Evolutionary conservation across 345 rosid species (phyloP).

Genomic region (Passiflora organensis): DNA sequence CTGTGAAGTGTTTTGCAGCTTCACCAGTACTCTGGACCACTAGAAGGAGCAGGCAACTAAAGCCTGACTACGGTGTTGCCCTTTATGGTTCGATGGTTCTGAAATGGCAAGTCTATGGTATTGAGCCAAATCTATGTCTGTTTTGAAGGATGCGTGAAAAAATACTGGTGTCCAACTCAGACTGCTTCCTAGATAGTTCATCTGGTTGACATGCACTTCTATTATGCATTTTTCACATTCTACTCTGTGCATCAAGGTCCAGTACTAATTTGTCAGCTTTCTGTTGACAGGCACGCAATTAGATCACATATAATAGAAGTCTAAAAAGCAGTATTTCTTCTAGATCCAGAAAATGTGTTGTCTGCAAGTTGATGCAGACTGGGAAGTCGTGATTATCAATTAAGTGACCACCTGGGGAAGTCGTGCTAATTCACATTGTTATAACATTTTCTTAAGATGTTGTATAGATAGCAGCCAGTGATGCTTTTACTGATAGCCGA

Average conservation of each 20-base stretch:
- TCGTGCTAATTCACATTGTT: no score
- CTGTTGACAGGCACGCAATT: not conserved
- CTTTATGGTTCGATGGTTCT: not conserved
- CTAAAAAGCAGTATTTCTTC: not conserved
- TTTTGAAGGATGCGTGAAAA: not conserved
- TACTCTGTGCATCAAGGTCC: not conserved
- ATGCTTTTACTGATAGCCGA: no score
- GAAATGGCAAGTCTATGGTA: not conserved
- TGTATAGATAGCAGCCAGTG: no score
- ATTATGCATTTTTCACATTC: slow-evolving; percentile 1
- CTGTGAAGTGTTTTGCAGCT: not conserved
- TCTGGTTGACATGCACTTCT: not conserved
- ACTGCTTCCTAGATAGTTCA: not conserved
- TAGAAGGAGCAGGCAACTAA: not conserved
- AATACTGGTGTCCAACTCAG: not conserved
- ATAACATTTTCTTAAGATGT: no score
- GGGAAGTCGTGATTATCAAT: no score
- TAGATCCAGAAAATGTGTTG: not conserved
- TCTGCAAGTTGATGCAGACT: not conserved
- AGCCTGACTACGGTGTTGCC: not conserved
- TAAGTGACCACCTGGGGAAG: no score
- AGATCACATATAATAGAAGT: not conserved
- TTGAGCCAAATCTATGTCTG: not conserved
- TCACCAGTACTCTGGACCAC: not conserved
- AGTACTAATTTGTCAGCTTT: not conserved